Base-by-base conservation (phyloP, 768 basidiomycete species). In the Suillus decipiens region DNA sequence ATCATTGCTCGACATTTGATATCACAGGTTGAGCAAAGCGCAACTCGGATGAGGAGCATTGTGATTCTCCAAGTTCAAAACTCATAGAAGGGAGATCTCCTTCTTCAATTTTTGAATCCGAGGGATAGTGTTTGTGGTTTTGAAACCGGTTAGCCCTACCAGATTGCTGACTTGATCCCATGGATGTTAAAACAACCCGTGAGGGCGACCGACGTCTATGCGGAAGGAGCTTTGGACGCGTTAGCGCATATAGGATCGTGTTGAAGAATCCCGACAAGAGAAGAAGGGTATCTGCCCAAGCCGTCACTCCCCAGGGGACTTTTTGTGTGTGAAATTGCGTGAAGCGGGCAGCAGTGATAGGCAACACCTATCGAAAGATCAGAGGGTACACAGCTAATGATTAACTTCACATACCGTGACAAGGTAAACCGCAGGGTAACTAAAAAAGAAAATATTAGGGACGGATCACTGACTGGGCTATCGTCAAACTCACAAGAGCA, bases 381-480 rank as follows among this genome's bases (percentile, higher is more conserved):
- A 11, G 62, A 31, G 1, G 57, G 17, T n/a, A 39, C 19, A 43
- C 43, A 45, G 17, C 22, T 28, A 12, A 41, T 8, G 37, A 51
- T 17, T 11, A n/a, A 37, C 12, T 1, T 43, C 39, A 59, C 73
- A 9, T 63, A 78, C 72, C 69, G 77, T 75, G 41, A 71, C 63
- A 41, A 79, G 76, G 65, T 82, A 82, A 19, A 82, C 75, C 11
- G 78, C 73, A 33, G 82, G 83, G 63, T 83, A 83, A 64, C 83
- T 83, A 62, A 10, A 2, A 60, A 34, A 15, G 39, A 24, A 59
- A 53, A 33, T 6, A 50, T 69, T 19, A 69, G 59, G 10, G 41
- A 31, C 17, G 19, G 10, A 19, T 1, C 10, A 19, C 28, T 57
- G 56, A 57, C n/a, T 37, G 59, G 47, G 59, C 6, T 19, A 57